phyloP scores from a whole-genome alignment of 2,329 filamentous ascomycete species.

The Lecanosticta acicola region DNA sequence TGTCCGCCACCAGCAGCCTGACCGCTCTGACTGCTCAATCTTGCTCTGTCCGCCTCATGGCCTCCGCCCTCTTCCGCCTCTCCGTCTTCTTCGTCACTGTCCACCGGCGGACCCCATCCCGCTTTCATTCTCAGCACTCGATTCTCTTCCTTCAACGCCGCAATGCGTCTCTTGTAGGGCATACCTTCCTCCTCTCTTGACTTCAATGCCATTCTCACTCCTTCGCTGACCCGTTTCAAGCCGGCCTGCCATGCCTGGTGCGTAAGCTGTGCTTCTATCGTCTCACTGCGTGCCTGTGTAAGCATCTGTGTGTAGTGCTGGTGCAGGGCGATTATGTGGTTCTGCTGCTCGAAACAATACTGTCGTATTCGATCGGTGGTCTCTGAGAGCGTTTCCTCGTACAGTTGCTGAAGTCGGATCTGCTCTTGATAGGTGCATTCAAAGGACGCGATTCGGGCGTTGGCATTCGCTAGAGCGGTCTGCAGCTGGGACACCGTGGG shows the following conservation, averaged over 20 bases:
- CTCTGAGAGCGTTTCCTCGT: slow-evolving; percentile 37
- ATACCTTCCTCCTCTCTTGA: slow-evolving; percentile 34
- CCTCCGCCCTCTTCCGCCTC: slow-evolving; percentile 14
- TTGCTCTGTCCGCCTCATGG: background rate
- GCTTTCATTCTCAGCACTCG: slow-evolving; percentile 40
- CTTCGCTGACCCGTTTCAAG: slow-evolving; percentile 39
- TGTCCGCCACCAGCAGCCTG: background rate
- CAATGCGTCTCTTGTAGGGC: slow-evolving; percentile 36
- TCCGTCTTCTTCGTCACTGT: slow-evolving; percentile 37
- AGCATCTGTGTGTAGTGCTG: slow-evolving; percentile 45
- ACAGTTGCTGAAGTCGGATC: slow-evolving; percentile 29
- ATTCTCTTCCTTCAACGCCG: slow-evolving; percentile 45
- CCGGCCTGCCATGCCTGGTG: slow-evolving; percentile 47
- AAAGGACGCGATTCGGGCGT: slow-evolving; percentile 25
- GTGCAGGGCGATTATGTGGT: slow-evolving; percentile 41
- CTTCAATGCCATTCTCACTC: slow-evolving; percentile 37
- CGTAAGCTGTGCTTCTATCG: slow-evolving; percentile 42
- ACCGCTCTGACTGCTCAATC: background rate
- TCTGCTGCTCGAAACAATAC: slow-evolving; percentile 38
- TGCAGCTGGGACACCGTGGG: slow-evolving; percentile 30
- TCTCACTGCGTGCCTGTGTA: slow-evolving; percentile 39
- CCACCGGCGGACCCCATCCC: slow-evolving; percentile 40
- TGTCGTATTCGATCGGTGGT: slow-evolving; percentile 29
- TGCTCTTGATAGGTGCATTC: slow-evolving; percentile 25
- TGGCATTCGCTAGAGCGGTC: slow-evolving; percentile 23